These are phyloP conservation scores for Venturia carpophila DNA, from an alignment of 2,329 filamentous ascomycete species.

Conservation along the genomic window DNA sequence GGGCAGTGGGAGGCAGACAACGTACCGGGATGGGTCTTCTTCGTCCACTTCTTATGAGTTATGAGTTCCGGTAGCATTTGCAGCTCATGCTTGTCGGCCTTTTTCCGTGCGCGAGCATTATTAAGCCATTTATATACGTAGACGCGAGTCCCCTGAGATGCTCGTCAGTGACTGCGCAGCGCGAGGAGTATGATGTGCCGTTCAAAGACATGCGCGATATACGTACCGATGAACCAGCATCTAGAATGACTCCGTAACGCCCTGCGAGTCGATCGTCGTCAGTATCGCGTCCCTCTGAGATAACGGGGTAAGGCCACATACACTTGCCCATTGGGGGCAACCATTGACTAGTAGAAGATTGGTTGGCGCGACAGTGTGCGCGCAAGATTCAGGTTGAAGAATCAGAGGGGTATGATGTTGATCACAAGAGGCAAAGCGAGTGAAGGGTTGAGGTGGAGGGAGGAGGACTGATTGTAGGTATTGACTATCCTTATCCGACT, in stretches of 20 bases:
- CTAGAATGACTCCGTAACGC: slow-evolving; percentile 87
- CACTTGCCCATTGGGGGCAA: slow-evolving; percentile 34
- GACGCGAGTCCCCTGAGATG: slow-evolving; percentile 65
- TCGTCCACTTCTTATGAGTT: slow-evolving; percentile 79
- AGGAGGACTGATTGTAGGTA: neutral
- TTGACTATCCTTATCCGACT: slow-evolving; percentile 6
- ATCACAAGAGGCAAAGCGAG: neutral
- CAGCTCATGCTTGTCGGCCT: slow-evolving; percentile 52
- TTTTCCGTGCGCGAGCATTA: slow-evolving; percentile 55
- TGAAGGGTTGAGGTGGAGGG: neutral
- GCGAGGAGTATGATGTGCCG: neutral
- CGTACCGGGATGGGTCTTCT: slow-evolving; percentile 82
- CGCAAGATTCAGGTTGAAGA: neutral
- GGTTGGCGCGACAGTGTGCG: neutral
- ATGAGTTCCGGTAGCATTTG: slow-evolving; percentile 69
- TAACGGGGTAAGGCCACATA: slow-evolving; percentile 25
- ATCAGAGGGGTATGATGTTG: neutral
- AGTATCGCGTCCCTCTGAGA: neutral
- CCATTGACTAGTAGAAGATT: neutral
- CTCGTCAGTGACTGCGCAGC: slow-evolving; percentile 14
- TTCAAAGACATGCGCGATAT: neutral
- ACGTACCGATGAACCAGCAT: slow-evolving; percentile 82
- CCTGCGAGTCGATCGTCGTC: slow-evolving; percentile 30
- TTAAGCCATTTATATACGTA: slow-evolving; percentile 94
- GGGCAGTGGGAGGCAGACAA: neutral